Evolutionary conservation across 129 eudicot species (phyloP).

Genomic region (Ambrosia trifida): DNA sequence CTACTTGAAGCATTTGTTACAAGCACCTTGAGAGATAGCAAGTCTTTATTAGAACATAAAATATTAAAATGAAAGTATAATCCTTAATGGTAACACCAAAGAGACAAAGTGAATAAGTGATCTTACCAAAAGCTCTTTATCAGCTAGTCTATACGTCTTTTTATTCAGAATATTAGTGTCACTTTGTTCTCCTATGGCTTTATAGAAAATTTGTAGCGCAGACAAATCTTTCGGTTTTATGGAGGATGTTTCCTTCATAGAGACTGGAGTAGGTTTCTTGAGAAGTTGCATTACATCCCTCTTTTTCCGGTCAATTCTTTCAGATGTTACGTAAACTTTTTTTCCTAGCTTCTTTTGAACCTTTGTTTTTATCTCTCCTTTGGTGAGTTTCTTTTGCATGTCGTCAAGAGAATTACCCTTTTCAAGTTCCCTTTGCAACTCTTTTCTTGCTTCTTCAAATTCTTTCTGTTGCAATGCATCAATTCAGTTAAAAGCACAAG

Average conservation of each 20-base stretch:
- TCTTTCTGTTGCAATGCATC: conserved; percentile 54
- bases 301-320: conserved; percentile 75
- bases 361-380: conserved; percentile 65
- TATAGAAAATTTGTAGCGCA: conserved; percentile 49
- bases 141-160: conserved; percentile 52
- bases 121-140: conserved; percentile 82
- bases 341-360: conserved; percentile 52
- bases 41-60: conserved; percentile 7
- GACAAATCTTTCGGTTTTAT: conserved; percentile 48
- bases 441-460: conserved; percentile 86
- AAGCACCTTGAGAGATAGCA: conserved; percentile 60
- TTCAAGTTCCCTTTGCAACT: conserved; percentile 69
- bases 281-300: conserved; percentile 74
- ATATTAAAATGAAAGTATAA: neutral
- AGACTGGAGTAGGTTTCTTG: conserved; percentile 45
- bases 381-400: conserved; percentile 53
- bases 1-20: conserved; percentile 63
- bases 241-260: conserved; percentile 33
- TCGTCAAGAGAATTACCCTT: conserved; percentile 70
- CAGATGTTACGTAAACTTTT: conserved; percentile 40
- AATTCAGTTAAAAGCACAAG: conserved; percentile 8
- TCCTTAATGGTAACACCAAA: conserved; percentile 14
- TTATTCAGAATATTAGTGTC: conserved; percentile 50
- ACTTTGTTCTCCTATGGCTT: conserved; percentile 53
- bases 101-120: conserved; percentile 15